Percentiles rank a stretch among this genome's conserved stretches.
These are phyloP conservation scores for Pyracantha coccinea DNA, from an alignment of 331 rosid genomes.

Conservation along the genomic window DNA sequence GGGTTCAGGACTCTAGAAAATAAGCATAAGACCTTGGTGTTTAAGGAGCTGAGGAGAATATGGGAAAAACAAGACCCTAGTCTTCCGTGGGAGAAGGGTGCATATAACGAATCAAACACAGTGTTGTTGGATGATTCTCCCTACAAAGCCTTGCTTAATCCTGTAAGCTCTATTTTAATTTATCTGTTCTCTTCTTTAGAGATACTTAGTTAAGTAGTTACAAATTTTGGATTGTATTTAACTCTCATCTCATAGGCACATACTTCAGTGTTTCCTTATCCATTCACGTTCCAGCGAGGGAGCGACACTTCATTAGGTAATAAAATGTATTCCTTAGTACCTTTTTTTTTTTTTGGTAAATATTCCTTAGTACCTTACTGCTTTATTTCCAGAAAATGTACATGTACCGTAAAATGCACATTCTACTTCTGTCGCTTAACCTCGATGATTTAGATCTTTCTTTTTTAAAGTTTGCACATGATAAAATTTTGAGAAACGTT, in stretches of 20 bases:
- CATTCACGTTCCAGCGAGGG: slow-evolving; percentile 34
- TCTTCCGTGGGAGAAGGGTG: slow-evolving; percentile 79
- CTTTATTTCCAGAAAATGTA: not conserved
- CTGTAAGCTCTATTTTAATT: slow-evolving; percentile 28
- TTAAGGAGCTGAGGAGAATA: slow-evolving; percentile 69
- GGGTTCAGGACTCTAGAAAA: slow-evolving; percentile 51
- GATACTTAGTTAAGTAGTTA: not conserved
- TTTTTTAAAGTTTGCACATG: not conserved
- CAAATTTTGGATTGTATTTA: not conserved
- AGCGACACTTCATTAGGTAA: slow-evolving; percentile 59
- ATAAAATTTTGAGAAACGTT: not conserved
- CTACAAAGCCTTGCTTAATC: slow-evolving; percentile 79
- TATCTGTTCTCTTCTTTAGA: not conserved
- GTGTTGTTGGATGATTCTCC: slow-evolving; percentile 88
- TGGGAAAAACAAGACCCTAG: slow-evolving; percentile 67
- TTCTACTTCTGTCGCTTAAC: not conserved
- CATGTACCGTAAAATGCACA: not conserved
- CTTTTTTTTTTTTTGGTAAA: no score
- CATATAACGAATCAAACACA: slow-evolving; percentile 56
- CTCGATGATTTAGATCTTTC: not conserved
- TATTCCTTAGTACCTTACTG: not conserved
- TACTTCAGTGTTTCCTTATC: slow-evolving; percentile 54
- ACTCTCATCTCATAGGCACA: slow-evolving; percentile 34
- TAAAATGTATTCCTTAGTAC: not conserved
- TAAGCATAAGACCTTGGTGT: slow-evolving; percentile 47